Conservation (phyloP, 805 yeast genomes). For the Teunomyces kruisii region DNA sequence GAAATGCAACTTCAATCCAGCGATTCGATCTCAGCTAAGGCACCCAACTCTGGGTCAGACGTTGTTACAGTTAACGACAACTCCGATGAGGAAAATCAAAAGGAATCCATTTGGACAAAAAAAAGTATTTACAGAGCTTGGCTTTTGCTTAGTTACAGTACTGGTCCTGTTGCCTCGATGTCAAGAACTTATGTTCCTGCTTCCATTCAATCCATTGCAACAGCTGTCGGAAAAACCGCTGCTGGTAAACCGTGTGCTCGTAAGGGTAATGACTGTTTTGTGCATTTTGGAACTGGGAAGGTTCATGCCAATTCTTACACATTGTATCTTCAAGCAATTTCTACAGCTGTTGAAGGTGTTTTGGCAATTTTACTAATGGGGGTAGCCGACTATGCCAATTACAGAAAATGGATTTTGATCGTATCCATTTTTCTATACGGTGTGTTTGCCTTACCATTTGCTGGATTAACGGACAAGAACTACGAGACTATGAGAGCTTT, state of each 20-base stretch:
- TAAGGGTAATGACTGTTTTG: conserved; percentile 39
- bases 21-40: background rate
- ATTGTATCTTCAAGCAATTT: conserved; percentile 35
- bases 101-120: conserved; percentile 15
- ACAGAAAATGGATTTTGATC: conserved; percentile 32
- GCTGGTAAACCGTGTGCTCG: conserved; percentile 22
- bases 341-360: conserved; percentile 39
- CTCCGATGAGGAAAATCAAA: conserved; percentile 4
- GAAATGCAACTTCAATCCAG: background rate
- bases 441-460: conserved; percentile 34
- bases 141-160: conserved; percentile 38
- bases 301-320: conserved; percentile 38
- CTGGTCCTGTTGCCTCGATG: conserved; percentile 46
- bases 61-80: background rate
- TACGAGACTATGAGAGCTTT: conserved; percentile 21
- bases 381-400: conserved; percentile 40
- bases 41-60: background rate
- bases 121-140: conserved; percentile 28
- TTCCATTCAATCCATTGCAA: conserved; percentile 36
- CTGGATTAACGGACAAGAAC: conserved; percentile 20
- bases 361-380: conserved; percentile 37
- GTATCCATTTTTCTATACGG: conserved; percentile 33
- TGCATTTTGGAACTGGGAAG: conserved; percentile 30
- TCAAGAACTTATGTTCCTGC: conserved; percentile 42
- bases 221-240: conserved; percentile 26